These are phyloP conservation scores for Fusarium burgessii DNA, from an alignment of 2,329 filamentous ascomycete genomes.

Conservation along the genomic window DNA sequence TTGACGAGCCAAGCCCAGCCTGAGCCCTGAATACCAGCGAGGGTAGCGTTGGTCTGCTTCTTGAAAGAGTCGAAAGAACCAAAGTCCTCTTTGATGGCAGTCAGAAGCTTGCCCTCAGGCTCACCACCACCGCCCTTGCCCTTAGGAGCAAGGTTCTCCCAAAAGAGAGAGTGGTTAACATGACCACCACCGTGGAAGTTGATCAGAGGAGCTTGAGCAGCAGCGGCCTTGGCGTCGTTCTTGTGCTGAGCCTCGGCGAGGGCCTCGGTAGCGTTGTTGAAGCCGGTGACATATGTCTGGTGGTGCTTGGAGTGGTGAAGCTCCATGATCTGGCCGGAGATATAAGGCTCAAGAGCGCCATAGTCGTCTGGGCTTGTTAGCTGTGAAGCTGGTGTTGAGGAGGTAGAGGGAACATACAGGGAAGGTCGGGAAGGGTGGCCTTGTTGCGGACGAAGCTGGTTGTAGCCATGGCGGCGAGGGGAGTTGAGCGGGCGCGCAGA, in stretches of 20 bases:
- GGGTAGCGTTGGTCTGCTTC: conserved; percentile 74
- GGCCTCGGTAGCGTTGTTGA: conserved; percentile 83
- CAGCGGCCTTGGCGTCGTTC: conserved; percentile 67
- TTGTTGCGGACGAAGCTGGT: conserved; percentile 86
- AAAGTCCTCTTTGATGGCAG: conserved; percentile 74
- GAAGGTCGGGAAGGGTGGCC: conserved; percentile 92
- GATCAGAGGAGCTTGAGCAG: conserved; percentile 66
- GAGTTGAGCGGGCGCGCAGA: conserved; percentile 74
- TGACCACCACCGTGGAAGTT: conserved; percentile 89
- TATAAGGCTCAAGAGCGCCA: conserved; percentile 85
- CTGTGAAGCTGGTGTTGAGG: background rate
- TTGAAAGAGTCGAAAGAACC: conserved; percentile 73
- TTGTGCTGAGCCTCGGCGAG: conserved; percentile 72
- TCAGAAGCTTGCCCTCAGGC: conserved; percentile 70
- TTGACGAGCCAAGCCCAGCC: conserved; percentile 93
- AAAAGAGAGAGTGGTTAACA: conserved; percentile 89
- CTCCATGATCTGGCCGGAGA: conserved; percentile 96
- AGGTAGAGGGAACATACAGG: conserved; percentile 53
- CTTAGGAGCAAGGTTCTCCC: conserved; percentile 81
- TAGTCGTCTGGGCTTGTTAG: conserved; percentile 81
- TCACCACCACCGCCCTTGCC: conserved; percentile 72
- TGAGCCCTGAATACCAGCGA: conserved; percentile 84
- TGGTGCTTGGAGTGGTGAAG: conserved; percentile 95
- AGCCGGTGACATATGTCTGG: conserved; percentile 90
- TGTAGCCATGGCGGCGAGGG: conserved; percentile 73